A percentile compares a stretch with the other conserved stretches of the same genome.
phyloP scores from a whole-genome alignment of 1,284 basidiomycete species.

The Cerrena zonata region DNA sequence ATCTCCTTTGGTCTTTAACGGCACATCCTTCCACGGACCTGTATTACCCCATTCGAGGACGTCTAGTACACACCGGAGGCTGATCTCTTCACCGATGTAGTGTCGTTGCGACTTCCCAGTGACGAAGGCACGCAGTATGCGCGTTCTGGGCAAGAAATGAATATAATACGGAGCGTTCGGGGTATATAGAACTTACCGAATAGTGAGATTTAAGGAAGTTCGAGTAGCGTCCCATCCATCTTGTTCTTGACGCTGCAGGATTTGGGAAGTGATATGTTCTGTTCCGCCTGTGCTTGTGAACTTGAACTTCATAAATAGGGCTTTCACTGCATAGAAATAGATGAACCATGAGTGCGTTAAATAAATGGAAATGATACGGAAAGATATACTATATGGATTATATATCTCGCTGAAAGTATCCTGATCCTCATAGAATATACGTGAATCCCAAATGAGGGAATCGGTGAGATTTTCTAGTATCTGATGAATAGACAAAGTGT shows the following conservation, averaged over 20 bases:
- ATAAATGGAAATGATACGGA: too few species aligned
- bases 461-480: too few species aligned
- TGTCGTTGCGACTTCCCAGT: neutral
- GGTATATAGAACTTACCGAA: constrained; percentile 9
- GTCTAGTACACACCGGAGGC: constrained; percentile 5
- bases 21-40: constrained; percentile 8
- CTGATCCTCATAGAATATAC: constrained; percentile 1
- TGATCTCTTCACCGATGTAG: neutral
- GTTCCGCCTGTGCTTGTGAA: too few species aligned
- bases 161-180: neutral
- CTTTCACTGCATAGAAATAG: neutral
- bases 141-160: neutral
- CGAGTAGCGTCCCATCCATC: constrained; percentile 7
- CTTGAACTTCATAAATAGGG: too few species aligned
- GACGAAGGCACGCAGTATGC: neutral
- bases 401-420: neutral
- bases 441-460: constrained; percentile 1
- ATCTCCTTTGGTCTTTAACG: constrained; percentile 7
- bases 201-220: constrained; percentile 1
- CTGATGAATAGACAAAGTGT: too few species aligned
- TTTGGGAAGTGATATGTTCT: neutral
- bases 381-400: neutral
- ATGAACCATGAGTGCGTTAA: neutral
- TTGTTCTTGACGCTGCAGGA: neutral
- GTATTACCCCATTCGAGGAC: constrained; percentile 10